Evolutionary conservation across 1,284 basidiomycete species (phyloP), one percentile per base, ranked within the genome.

Genomic region (Ganoderma resinaceum): DNA sequence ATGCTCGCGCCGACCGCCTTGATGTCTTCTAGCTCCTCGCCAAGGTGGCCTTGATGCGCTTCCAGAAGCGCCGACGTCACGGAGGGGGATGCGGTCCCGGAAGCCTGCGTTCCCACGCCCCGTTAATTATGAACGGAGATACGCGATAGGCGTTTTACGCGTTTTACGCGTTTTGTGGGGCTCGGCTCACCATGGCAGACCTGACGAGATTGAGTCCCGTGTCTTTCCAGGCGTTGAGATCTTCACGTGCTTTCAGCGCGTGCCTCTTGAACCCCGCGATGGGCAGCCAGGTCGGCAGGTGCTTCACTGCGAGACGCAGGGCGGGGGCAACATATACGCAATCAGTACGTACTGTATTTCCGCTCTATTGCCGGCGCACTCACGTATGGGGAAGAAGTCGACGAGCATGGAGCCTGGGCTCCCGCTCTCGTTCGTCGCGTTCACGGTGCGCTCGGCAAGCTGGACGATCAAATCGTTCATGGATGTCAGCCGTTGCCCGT

Each of bases 361-460:
- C 20, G 14, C n/a, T n/a, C 40, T n/a, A n/a, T 26, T 18, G 9
- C 42, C 31, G 33, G 61, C 12, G 33, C 6, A 63, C 72, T 68
- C 49, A 74, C 74, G 43, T 26, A 72, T 43, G 9, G 74, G 74
- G 52, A 76, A 61, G 67, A 76, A 76, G 60, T 76, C 76, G 37
- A 76, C 75, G 16, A 76, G 61, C 58, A 70, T 65, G 38, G 71
- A 66, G 8, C 73, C 76, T 16, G 72, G 70, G 23, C 65, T 69
- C 3, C 72, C 72, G 18, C 68, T 63, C 18, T 69, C 64, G 31
- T 66, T 66, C 23, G 73, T 75, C 18, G 52, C 73, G 4, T 42
- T 65, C 14, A 65, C 68, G 4, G 70, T 72, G 7, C 67, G 66
- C 43, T 75, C 74, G 8, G 73, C 71, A 4, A 75, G 52, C 5